Evolutionary conservation across 1,284 basidiomycete species (phyloP).

Genomic region (Ceratobasidium papillatum): DNA sequence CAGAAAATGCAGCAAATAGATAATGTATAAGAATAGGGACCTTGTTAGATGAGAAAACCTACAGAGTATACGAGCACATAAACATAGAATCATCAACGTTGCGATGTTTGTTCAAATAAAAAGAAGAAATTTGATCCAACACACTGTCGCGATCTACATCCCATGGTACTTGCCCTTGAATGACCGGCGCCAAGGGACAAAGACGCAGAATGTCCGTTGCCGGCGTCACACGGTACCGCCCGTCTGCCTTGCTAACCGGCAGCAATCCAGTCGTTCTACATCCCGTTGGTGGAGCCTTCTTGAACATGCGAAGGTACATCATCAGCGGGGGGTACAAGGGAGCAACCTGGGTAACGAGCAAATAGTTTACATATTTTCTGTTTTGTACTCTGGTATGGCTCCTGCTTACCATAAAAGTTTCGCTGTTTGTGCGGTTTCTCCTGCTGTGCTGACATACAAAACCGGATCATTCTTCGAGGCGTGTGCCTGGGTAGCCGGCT

Average conservation of each 20-base stretch:
- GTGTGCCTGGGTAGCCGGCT: neutral
- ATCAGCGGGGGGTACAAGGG: slow-evolving; percentile 13
- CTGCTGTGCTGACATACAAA: neutral
- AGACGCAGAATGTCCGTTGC: neutral
- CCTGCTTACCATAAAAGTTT: neutral
- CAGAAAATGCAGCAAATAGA: neutral
- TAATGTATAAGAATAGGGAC: slow-evolving; percentile 52
- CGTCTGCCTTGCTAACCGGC: neutral
- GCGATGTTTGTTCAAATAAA: slow-evolving; percentile 24
- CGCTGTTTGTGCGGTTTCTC: neutral
- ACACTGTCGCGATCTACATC: slow-evolving; percentile 2
- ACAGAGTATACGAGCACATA: slow-evolving; percentile 1
- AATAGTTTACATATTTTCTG: too few relatives aligned
- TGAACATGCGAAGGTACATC: slow-evolving; percentile 1
- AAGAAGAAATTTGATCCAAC: neutral
- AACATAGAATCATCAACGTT: slow-evolving; percentile 26
- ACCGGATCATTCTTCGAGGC: slow-evolving; percentile 4
- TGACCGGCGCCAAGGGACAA: slow-evolving; percentile 13
- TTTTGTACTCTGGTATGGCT: too few relatives aligned
- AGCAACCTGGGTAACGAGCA: too few relatives aligned
- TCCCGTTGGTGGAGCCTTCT: neutral
- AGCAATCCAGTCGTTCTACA: neutral
- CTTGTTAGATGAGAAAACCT: slow-evolving; percentile 89
- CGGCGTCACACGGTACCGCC: too few relatives aligned
- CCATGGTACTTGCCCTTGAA: neutral